Evolutionary conservation across 2,329 filamentous ascomycete genomes (phyloP).

Genomic region (Dryadomyces quercus-mongolicae): DNA sequence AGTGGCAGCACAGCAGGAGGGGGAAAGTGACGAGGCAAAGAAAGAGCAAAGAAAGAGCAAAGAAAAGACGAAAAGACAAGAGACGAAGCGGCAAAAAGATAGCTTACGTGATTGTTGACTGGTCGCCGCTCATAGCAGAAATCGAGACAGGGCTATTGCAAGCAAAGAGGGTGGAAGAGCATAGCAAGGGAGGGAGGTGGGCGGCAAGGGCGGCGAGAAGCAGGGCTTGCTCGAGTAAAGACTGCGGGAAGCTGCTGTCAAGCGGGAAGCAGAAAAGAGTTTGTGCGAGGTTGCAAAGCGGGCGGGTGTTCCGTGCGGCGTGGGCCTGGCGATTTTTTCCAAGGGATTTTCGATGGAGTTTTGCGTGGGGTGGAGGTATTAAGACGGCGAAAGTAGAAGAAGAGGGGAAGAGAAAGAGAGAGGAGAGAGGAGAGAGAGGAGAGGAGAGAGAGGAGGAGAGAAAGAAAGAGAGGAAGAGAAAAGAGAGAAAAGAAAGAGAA

Average conservation of each 20-base stretch:
- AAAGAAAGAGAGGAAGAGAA: neutral
- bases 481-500: neutral
- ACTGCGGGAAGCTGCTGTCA: neutral
- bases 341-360: no score
- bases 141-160: conserved; percentile 1
- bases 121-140: conserved; percentile 53
- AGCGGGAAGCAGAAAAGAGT: neutral
- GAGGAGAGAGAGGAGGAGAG: neutral
- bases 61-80: neutral
- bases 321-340: neutral
- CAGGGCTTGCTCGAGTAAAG: neutral
- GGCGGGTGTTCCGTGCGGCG: neutral
- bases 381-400: neutral
- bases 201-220: neutral
- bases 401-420: neutral
- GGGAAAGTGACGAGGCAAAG: neutral
- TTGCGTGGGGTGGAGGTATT: neutral
- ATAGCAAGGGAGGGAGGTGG: conserved; percentile 3
- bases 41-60: neutral
- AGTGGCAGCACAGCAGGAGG: neutral
- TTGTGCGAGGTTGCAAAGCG: neutral
- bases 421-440: neutral
- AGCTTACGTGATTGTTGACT: conserved; percentile 37
- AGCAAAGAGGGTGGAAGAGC: conserved; percentile 2
- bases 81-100: neutral